These are phyloP conservation scores for Eurotiales sp. DNA, from an alignment of 2,329 filamentous ascomycete species.

Conservation along the genomic window DNA sequence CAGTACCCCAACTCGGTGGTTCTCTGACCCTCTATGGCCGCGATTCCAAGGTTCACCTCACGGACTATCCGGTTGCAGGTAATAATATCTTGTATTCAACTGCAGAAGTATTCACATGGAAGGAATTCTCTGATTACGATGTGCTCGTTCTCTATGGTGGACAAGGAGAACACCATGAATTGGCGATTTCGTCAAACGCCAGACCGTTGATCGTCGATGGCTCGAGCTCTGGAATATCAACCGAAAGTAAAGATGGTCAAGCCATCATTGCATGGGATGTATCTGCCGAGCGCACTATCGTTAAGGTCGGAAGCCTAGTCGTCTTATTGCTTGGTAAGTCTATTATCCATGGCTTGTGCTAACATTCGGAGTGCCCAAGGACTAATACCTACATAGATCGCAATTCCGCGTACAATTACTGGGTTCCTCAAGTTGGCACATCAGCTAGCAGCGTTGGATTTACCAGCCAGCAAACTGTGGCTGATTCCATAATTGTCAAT, in stretches of 20 bases:
- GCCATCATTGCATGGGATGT: conserved; percentile 51
- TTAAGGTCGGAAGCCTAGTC: conserved; percentile 43
- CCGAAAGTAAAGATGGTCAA: conserved; percentile 25
- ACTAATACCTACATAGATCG: conserved; percentile 43
- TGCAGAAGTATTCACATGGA: conserved; percentile 48
- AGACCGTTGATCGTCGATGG: conserved; percentile 32
- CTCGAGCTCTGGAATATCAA: conserved; percentile 24
- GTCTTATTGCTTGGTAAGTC: conserved; percentile 53
- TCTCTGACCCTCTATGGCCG: conserved; percentile 37
- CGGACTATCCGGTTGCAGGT: conserved; percentile 39
- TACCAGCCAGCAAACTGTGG: conserved; percentile 26
- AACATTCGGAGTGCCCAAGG: conserved; percentile 15
- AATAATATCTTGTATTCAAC: conserved; percentile 42
- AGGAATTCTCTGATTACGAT: conserved; percentile 57
- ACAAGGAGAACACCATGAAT: conserved; percentile 37
- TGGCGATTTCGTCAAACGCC: conserved; percentile 30
- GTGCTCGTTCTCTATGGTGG: conserved; percentile 41
- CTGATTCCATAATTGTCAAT: conserved; percentile 39
- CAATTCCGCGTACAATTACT: conserved; percentile 44
- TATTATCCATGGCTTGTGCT: neutral
- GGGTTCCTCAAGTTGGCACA: conserved; percentile 37
- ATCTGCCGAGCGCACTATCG: conserved; percentile 43
- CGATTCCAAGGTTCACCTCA: conserved; percentile 44
- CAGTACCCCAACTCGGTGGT: conserved; percentile 39
- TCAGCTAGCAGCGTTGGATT: conserved; percentile 27